Evolutionary conservation across 2,329 filamentous ascomycete genomes (phyloP).

Genomic region (Aspergillus ibericus): DNA sequence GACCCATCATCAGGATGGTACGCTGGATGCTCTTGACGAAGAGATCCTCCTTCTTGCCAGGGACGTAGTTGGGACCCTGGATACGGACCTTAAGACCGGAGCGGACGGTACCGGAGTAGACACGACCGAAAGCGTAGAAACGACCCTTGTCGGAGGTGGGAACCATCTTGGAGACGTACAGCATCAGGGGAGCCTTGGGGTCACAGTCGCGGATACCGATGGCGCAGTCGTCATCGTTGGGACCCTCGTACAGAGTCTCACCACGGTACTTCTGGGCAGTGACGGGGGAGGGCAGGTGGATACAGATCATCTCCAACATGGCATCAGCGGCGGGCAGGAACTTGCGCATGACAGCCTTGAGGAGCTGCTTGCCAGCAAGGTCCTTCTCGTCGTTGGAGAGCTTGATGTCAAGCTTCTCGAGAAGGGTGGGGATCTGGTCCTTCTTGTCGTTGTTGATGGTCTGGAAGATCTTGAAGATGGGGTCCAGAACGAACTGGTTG

Average conservation of each 20-base stretch:
- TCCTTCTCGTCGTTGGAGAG: conserved; percentile 82
- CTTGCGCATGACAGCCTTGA: conserved; percentile 98
- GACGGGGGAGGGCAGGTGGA: conserved; percentile 93
- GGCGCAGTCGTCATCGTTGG: conserved; percentile 84
- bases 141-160: conserved; percentile 99
- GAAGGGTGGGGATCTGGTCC: conserved; percentile 78
- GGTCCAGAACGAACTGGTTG: conserved; percentile 99
- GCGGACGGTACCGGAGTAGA: conserved; percentile 96
- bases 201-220: conserved; percentile 99
- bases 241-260: conserved; percentile 99
- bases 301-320: conserved; percentile 99
- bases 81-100: conserved; percentile 99
- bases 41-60: conserved; percentile 97
- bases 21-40: conserved; percentile 99
- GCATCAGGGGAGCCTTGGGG: conserved; percentile 96
- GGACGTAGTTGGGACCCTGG: conserved; percentile 97
- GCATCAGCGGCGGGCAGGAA: conserved; percentile 98
- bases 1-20: conserved; percentile 99
- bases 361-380: conserved; percentile 93
- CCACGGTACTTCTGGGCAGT: conserved; percentile 97
- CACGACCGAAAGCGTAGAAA: conserved; percentile 99
- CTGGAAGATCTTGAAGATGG: conserved; percentile 98
- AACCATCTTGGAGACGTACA: conserved; percentile 99
- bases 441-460: conserved; percentile 99
- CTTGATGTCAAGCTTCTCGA: conserved; percentile 95